These are phyloP conservation scores for Backusella parvicylindrica DNA, from an alignment of 192 early-diverging fungal species.

Conservation along the genomic window DNA sequence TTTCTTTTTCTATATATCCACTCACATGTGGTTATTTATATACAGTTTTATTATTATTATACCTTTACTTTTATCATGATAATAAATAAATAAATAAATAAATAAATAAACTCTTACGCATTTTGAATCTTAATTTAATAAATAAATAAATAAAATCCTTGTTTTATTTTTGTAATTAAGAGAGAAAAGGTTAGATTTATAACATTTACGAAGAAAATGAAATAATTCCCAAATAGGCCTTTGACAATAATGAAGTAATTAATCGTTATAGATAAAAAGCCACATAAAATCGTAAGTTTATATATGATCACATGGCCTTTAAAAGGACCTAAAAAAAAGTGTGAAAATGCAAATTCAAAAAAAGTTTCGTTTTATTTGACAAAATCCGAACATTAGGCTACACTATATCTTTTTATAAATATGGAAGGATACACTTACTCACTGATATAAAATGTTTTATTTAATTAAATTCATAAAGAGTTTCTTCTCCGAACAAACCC, in stretches of 20 bases:
- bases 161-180: not conserved
- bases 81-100: no score
- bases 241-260: not conserved
- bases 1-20: not conserved
- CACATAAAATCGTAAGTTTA: not conserved
- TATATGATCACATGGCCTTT: not conserved
- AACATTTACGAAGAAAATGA: not conserved
- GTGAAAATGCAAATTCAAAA: not conserved
- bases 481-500: not conserved
- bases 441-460: not conserved
- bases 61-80: not conserved
- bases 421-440: not conserved
- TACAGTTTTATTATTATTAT: not conserved
- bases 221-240: not conserved
- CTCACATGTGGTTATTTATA: not conserved
- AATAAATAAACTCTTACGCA: not conserved
- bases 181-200: not conserved
- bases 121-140: not conserved
- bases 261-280: not conserved
- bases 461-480: not conserved
- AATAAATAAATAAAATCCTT: not conserved
- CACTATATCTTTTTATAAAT: not conserved
- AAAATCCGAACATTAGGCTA: not conserved
- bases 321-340: not conserved
- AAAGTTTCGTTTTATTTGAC: not conserved